Conservation (phyloP, 441 rosid species). For the Heliophila coronopifolia region DNA sequence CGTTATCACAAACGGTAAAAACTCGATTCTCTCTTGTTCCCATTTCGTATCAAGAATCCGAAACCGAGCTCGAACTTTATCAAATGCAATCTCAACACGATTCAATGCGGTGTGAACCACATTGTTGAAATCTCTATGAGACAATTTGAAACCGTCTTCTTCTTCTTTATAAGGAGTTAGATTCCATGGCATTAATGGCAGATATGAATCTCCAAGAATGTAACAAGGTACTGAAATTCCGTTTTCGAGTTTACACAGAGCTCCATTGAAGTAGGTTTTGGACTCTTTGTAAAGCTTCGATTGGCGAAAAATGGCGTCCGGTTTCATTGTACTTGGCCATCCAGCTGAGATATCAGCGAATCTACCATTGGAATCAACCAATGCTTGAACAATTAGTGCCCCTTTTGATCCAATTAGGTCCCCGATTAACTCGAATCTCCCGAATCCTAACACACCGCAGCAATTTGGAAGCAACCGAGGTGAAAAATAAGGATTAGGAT, state of each 20-base stretch:
- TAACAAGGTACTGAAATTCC: constrained; percentile 49
- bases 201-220: constrained; percentile 56
- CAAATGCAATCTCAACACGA: constrained; percentile 38
- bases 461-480: constrained; percentile 58
- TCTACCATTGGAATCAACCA: constrained; percentile 59
- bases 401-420: constrained; percentile 41
- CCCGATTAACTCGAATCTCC: constrained; percentile 40
- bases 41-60: constrained; percentile 49
- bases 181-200: constrained; percentile 70
- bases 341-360: constrained; percentile 74
- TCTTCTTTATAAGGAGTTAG: constrained; percentile 56
- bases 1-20: constrained; percentile 52
- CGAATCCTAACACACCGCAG: constrained; percentile 64
- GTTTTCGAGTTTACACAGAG: constrained; percentile 32
- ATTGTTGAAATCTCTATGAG: constrained; percentile 47
- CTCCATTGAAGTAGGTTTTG: too few relatives aligned
- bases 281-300: too few relatives aligned
- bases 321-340: constrained; percentile 56
- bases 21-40: constrained; percentile 54
- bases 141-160: constrained; percentile 42
- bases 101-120: constrained; percentile 40
- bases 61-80: constrained; percentile 52
- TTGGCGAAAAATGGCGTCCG: constrained; percentile 41
- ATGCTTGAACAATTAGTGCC: constrained; percentile 60
- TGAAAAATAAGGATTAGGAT: constrained; percentile 44